Evolutionary conservation across 306 rosid genomes (phyloP).

Genomic region (Prunus salicina): DNA sequence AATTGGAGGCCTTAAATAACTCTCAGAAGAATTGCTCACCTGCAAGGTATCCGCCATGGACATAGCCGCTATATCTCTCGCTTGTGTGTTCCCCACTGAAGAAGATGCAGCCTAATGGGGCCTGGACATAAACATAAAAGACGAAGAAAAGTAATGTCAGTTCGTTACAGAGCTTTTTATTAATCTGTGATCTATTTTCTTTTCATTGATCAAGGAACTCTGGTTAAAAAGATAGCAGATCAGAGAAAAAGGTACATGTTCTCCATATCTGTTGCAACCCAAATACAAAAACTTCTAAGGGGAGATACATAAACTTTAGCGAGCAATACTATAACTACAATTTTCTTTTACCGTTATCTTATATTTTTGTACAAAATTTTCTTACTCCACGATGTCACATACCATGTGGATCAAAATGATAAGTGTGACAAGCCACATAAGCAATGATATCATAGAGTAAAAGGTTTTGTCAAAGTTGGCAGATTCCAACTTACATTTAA

Average conservation of each 20-base stretch:
- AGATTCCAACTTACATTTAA: too few relatives aligned
- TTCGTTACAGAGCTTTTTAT: not conserved
- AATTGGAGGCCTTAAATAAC: not conserved
- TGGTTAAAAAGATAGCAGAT: not conserved
- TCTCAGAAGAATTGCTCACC: constrained; percentile 32
- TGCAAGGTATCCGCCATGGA: constrained; percentile 88
- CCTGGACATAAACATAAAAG: constrained; percentile 38
- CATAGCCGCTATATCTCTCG: constrained; percentile 83
- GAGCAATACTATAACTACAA: not conserved
- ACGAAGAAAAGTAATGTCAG: not conserved
- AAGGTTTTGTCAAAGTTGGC: not conserved
- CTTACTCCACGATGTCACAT: not conserved
- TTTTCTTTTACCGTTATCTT: not conserved
- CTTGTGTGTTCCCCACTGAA: constrained; percentile 93
- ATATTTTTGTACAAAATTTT: not conserved
- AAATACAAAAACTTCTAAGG: not conserved
- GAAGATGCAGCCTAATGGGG: constrained; percentile 76
- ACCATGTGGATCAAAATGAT: not conserved
- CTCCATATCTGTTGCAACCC: not conserved
- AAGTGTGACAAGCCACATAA: not conserved
- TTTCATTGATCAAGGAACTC: not conserved
- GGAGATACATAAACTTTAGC: not conserved
- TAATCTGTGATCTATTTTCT: not conserved
- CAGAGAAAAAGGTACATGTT: not conserved
- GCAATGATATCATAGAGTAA: not conserved